A percentile compares a stretch with the other conserved stretches of the same genome.
phyloP scores from a whole-genome alignment of 306 rosid genomes.

The Carpinus viminea region DNA sequence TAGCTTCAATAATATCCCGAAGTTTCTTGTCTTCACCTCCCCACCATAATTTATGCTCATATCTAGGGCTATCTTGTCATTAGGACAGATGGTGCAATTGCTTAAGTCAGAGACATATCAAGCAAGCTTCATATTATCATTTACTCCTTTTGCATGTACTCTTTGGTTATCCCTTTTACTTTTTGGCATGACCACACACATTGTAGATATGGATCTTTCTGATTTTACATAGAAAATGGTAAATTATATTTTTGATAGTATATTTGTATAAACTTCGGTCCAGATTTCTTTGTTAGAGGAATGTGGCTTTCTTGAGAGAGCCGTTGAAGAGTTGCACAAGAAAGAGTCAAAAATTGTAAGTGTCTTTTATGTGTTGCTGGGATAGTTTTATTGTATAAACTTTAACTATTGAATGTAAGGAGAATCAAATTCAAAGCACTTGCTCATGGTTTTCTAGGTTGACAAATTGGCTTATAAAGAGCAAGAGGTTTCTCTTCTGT shows the following conservation, averaged over 20 bases:
- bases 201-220: neutral
- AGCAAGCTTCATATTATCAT: neutral
- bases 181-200: neutral
- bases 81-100: neutral
- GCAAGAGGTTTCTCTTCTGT: slow-evolving; percentile 85
- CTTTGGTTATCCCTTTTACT: neutral
- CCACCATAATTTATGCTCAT: neutral
- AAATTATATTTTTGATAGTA: neutral
- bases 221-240: neutral
- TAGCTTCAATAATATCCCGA: too few species aligned
- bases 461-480: slow-evolving; percentile 82
- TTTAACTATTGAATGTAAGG: slow-evolving; percentile 15
- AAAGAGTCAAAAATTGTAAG: slow-evolving; percentile 82
- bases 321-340: slow-evolving; percentile 79
- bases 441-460: slow-evolving; percentile 52
- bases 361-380: slow-evolving; percentile 25
- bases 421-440: slow-evolving; percentile 27
- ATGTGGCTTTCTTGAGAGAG: slow-evolving; percentile 73
- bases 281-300: slow-evolving; percentile 91
- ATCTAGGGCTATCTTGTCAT: neutral
- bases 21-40: too few species aligned
- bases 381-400: slow-evolving; percentile 14
- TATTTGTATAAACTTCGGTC: slow-evolving; percentile 7
- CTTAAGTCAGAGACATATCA: neutral
- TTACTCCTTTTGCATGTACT: neutral